Base-by-base conservation (phyloP, 2,329 filamentous ascomycete species). In the Penicillium sp. region DNA sequence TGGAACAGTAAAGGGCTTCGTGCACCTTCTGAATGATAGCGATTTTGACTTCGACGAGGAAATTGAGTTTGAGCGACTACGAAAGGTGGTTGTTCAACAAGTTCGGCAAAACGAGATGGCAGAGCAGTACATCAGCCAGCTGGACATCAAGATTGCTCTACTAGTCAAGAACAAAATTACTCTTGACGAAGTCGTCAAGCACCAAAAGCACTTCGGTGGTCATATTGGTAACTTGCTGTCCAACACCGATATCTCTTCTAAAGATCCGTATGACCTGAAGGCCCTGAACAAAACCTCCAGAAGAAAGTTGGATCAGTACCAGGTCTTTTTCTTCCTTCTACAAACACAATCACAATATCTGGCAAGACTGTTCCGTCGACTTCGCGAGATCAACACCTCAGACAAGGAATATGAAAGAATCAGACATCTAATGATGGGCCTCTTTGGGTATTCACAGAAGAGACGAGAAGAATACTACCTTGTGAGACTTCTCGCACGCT, bases 111-210 rank as follows among this genome's bases (percentile, higher is more conserved):
- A 99, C 69, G 95, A 99, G 77, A 88, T 96, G 80, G 86, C 96
- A 39, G 95, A 99, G 77, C 92, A 97, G 72, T 99, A 99, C 71
- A 96, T 99, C 65, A 93, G 96, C 68, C 95, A 99, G 72, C 85
- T 99, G 35, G 96, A 99, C 71, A 96, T 99, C 81, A 99, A 99
- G 79, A 99, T 99, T 73, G 95, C 95, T 1, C 84, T 99, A 3
- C 83, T 99, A 19, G 95, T 99, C 68, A 98, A 98, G 83, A 99
- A 99, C 84, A 99, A 99, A 77, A 99, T 99, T 69, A 98, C 95
- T 0, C 83, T 99, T 4, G 95, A 99, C 70, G 96, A 99, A 77
- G 95, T 99, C 27, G 91, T 99, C 54, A 92, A 92, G 68, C 95
- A 98, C 72, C 95, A 99, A 71, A 93, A 90, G 79, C 96, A 96